Base-by-base conservation (phyloP, 1,284 basidiomycete species). In the Kwoniella shivajii region DNA sequence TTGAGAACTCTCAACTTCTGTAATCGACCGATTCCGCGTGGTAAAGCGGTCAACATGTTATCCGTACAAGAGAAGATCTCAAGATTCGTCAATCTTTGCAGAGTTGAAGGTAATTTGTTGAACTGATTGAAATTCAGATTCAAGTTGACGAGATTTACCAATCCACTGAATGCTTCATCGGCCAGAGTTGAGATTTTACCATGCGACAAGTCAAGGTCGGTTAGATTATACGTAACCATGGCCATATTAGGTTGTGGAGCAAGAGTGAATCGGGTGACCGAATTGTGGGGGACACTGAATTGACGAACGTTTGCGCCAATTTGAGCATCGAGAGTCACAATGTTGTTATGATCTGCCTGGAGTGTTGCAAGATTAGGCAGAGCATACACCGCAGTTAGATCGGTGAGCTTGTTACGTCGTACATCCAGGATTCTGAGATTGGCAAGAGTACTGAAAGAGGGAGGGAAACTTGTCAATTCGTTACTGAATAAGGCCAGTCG, bases 401-500 rank as follows among this genome's bases (percentile, higher is more conserved):
- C 90, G 1, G 82, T 82, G 56, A 97, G 87, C 58, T 82, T 82
- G 75, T 96, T 96, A 52, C 92, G 80, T 54, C 92, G 80, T 65
- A 90, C 92, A 71, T 97, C 93, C 22, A 96, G 81, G 31, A 84
- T 81, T 18, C 82, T 81, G 42, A 97, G 82, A 59, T 82, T 85
- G 43, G 79, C 76, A 27, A 98, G 82, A 11, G 82, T 80, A 11
- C 79, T 73, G 64, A 90, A 82, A 44, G 86, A 84, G 41, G 84
- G 78, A 0, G 95, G 93, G 50, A 99, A 85, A 54, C 80, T 82
- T 1, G 84, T 81, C 49, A 99, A 84, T 61, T 87, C 85, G 78
- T 99, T 99, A 41, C 90, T 92, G 13, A 95, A 88, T 34, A 96
- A 84, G 50, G 89, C 83, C n/a, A 99, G 82, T 29, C 85, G 81